Evolutionary conservation across 352 stramenopile genomes (phyloP), one percentile per base, ranked within the genome.

Genomic region (Phytophthora syringae): DNA sequence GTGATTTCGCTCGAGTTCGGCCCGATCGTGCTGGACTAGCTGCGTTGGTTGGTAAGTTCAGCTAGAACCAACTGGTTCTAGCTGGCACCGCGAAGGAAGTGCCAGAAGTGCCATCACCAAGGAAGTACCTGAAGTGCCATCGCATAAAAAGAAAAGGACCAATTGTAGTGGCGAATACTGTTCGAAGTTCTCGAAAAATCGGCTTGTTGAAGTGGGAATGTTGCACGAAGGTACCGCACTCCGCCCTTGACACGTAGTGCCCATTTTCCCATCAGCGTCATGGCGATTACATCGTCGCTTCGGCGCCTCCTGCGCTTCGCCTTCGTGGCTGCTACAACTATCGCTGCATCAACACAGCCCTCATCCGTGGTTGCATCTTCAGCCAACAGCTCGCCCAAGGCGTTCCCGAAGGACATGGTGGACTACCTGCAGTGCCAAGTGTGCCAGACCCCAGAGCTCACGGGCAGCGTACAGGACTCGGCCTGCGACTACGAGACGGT

Each of bases 401-500:
- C 51, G 20, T 90, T 91, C 59, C 61, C 79, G 27, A 81, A 80
- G 55, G 82, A 93, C 57, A 89, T 93, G 79, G 74, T 89, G 40
- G 84, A 91, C 43, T 90, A 77, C 47, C 47, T 94, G 24, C 86
- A 94, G 64, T 93, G 84, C 57, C 82, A 90, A 42, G 84, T 94
- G 52, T 94, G 86, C 56, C 73, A 88, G 65, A 94, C 86, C 20
- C 86, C 84, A 20, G 84, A 93, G 59, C 81, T 94, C 39, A 89
- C 70, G 20, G 88, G 88, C 53, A 94, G 81, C 51, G 87, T 96
- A 27, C 76, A 83, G 52, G 88, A 96, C 73, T 94, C 86, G 24
- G 86, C 79, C 7, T 96, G 86, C 69, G 80, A 94, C 72, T 94
- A 90, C 68, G 79, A 94, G 68, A 94, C 82, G 6, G 88, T 96